A percentile compares a stretch with the other conserved stretches of the same genome.
Conservation (phyloP, 2,329 filamentous ascomycete genomes). For the Fusarium penzigii region DNA sequence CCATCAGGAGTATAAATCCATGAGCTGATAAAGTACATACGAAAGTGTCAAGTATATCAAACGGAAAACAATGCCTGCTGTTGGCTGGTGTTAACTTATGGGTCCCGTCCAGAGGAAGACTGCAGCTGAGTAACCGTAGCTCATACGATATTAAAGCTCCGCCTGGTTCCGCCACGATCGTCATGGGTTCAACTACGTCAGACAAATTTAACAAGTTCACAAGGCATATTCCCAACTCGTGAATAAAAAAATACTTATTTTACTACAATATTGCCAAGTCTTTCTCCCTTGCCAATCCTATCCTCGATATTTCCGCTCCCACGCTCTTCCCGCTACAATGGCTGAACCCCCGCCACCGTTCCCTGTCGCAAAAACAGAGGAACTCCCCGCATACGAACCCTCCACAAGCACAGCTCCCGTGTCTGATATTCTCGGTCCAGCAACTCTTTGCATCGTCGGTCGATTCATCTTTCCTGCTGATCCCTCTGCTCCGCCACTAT, state of each 20-base stretch:
- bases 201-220: background rate
- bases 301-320: background rate
- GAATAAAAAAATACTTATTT: background rate
- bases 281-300: background rate
- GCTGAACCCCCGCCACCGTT: constrained; percentile 11
- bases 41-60: background rate
- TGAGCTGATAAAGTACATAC: background rate
- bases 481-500: constrained; percentile 32
- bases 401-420: constrained; percentile 4
- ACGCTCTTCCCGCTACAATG: constrained; percentile 6
- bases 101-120: background rate
- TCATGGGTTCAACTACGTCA: background rate
- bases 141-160: constrained; percentile 3
- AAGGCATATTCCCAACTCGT: no score
- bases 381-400: constrained; percentile 28
- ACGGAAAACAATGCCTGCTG: background rate
- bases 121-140: background rate
- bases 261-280: background rate
- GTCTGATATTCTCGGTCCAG: constrained; percentile 27
- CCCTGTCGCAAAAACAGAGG: constrained; percentile 3
- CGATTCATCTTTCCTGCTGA: constrained; percentile 37
- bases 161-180: background rate
- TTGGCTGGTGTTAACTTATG: background rate
- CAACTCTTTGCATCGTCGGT: constrained; percentile 35
- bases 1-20: no score